Evolutionary conservation across 192 early-diverging fungal species (phyloP).

Genomic region (Glomus cerebriforme): DNA sequence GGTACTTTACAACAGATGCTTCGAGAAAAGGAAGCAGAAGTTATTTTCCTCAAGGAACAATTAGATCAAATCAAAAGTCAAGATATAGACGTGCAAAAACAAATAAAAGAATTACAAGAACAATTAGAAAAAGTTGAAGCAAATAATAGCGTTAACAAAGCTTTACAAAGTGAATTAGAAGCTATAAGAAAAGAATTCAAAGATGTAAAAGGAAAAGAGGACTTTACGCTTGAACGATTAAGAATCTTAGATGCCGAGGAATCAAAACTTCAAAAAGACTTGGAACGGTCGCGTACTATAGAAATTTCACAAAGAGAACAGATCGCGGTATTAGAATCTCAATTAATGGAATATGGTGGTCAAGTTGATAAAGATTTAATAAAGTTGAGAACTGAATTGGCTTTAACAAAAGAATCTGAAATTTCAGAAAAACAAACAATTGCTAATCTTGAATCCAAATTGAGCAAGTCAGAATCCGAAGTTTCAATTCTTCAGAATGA

Average conservation of each 20-base stretch:
- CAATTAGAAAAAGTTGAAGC: neutral
- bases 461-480: neutral
- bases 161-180: conserved; percentile 12
- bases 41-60: neutral
- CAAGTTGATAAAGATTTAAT: conserved; percentile 3
- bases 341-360: neutral
- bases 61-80: neutral
- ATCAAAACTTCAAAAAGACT: neutral
- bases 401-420: neutral
- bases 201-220: neutral
- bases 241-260: neutral
- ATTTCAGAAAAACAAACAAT: neutral
- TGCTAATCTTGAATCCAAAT: conserved; percentile 13
- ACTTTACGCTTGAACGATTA: neutral
- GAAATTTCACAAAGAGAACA: conserved; percentile 14
- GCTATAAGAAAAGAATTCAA: neutral
- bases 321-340: neutral
- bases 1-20: conserved; percentile 10
- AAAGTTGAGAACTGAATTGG: neutral
- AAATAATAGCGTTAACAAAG: neutral
- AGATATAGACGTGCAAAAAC: neutral
- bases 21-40: conserved; percentile 7
- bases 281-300: neutral
- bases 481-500: neutral
- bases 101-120: conserved; percentile 22